phyloP scores from a whole-genome alignment of 2,329 filamentous ascomycete species.

The Neonectria ditissima region DNA sequence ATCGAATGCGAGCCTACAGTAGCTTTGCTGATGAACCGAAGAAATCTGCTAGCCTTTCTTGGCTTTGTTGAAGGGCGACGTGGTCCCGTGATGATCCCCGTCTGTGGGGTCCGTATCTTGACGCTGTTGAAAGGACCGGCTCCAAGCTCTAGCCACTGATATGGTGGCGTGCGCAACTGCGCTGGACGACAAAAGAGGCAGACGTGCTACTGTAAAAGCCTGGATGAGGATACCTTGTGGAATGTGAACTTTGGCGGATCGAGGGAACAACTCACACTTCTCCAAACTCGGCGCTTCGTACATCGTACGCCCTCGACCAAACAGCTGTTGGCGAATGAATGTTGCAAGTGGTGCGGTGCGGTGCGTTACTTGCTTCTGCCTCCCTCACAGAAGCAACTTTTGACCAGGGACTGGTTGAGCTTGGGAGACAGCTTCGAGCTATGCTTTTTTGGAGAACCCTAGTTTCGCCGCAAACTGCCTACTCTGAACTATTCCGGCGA shows the following conservation, averaged over 20 bases:
- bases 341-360: not conserved
- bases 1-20: not conserved
- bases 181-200: not conserved
- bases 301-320: not conserved
- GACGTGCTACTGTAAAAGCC: not conserved
- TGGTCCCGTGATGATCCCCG: conserved; percentile 40
- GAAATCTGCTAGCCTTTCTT: not conserved
- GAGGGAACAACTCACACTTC: not conserved
- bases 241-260: not conserved
- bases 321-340: not conserved
- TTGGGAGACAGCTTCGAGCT: not conserved
- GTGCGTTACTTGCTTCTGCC: not conserved
- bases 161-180: not conserved
- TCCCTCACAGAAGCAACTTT: not conserved
- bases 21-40: not conserved
- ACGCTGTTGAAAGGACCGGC: not conserved
- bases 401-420: not conserved
- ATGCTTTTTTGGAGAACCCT: not conserved
- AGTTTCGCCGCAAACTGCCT: not conserved
- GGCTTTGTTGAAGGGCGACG: conserved; percentile 16
- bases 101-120: conserved; percentile 38
- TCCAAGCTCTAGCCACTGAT: not conserved
- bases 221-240: conserved; percentile 2
- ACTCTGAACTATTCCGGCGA: not conserved
- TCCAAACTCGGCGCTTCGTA: not conserved